Conservation (phyloP, 2,329 filamentous ascomycete species). For the Didymella sp. region DNA sequence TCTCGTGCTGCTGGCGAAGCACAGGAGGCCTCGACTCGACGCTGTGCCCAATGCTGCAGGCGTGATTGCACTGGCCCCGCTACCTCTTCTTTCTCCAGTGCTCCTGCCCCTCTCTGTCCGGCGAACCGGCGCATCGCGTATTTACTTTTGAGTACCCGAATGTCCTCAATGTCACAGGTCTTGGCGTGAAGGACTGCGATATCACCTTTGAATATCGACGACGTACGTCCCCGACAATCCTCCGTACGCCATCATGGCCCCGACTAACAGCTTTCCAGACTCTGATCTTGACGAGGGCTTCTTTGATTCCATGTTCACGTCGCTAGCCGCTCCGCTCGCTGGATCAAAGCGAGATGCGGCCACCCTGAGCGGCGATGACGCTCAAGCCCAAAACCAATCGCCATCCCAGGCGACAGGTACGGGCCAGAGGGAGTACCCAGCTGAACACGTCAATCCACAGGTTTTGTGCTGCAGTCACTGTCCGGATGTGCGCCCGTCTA, state of each 20-base stretch:
- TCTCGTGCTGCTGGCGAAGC: slow-evolving; percentile 10
- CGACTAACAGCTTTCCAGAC: slow-evolving; percentile 37
- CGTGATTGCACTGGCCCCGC: slow-evolving; percentile 13
- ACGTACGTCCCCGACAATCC: slow-evolving; percentile 20
- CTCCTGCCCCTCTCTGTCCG: slow-evolving; percentile 12
- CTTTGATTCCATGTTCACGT: slow-evolving; percentile 40
- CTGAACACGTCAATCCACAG: slow-evolving; percentile 38
- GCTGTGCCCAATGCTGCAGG: slow-evolving; percentile 14
- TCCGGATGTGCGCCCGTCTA: slow-evolving; percentile 39
- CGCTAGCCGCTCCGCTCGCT: slow-evolving; percentile 32
- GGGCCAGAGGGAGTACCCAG: slow-evolving; percentile 29
- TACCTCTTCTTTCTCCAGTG: slow-evolving; percentile 3
- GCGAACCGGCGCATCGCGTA: slow-evolving; percentile 16
- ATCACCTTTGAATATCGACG: slow-evolving; percentile 16
- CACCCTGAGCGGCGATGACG: slow-evolving; percentile 28
- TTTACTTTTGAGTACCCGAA: slow-evolving; percentile 19
- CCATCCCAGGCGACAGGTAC: slow-evolving; percentile 18
- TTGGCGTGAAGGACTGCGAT: slow-evolving; percentile 21
- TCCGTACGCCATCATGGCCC: slow-evolving; percentile 31
- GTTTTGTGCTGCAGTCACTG: slow-evolving; percentile 40
- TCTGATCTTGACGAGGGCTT: slow-evolving; percentile 38
- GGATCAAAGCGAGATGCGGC: slow-evolving; percentile 44
- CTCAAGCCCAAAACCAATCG: slow-evolving; percentile 23
- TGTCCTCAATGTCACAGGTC: slow-evolving; percentile 21
- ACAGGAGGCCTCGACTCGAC: slow-evolving; percentile 4